phyloP scores from a whole-genome alignment of 306 rosid genomes.

The Cicer yamashitae region DNA sequence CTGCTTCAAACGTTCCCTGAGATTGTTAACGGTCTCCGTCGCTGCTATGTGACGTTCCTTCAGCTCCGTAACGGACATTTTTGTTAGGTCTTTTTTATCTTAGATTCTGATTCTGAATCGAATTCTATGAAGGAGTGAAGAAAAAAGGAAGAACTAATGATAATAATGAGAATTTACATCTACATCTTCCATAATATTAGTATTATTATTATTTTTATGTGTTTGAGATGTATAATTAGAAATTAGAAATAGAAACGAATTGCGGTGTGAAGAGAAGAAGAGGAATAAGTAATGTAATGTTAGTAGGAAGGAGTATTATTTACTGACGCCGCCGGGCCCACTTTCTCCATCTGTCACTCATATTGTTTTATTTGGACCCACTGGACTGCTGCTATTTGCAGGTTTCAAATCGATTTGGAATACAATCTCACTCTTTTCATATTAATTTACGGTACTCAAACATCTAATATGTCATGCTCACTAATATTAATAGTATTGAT shows the following conservation, averaged over 20 bases:
- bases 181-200: neutral
- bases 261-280: constrained; percentile 9
- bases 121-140: neutral
- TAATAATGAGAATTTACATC: neutral
- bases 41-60: constrained; percentile 89
- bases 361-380: neutral
- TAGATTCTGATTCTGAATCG: neutral
- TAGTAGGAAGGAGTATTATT: neutral
- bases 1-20: constrained; percentile 75
- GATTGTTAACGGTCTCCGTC: constrained; percentile 77
- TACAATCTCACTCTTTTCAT: neutral
- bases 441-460: too few species aligned
- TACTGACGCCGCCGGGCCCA: constrained; percentile 45
- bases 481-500: too few species aligned
- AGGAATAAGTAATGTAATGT: neutral
- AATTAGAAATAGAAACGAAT: neutral
- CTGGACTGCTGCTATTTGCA: neutral
- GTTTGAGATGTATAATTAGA: neutral
- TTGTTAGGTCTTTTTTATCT: constrained; percentile 5
- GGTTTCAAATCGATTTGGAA: neutral
- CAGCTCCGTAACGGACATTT: constrained; percentile 89
- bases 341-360: constrained; percentile 14
- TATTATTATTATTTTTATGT: neutral
- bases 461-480: too few species aligned
- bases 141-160: neutral